Conservation (phyloP, 208 protist species). For the Zelonia costaricensis region DNA sequence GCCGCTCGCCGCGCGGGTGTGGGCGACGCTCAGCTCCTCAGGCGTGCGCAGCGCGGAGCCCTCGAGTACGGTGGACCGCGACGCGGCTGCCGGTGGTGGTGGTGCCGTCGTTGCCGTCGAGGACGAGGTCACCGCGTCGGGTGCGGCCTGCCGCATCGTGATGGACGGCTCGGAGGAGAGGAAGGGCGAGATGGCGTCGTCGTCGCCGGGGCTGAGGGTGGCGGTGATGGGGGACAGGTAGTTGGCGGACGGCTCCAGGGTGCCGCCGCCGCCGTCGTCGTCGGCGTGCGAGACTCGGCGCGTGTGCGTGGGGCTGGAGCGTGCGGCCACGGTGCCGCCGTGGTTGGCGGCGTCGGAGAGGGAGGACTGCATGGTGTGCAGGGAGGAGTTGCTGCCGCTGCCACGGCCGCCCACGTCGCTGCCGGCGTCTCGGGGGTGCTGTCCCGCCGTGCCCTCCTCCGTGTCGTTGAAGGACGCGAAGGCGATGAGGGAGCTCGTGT, state of each 20-base stretch:
- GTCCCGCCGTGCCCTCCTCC: not conserved
- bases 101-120: not conserved
- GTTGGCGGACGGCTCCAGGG: conserved; percentile 10
- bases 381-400: conserved; percentile 13
- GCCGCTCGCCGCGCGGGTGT: too few species aligned
- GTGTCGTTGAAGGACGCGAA: conserved; percentile 7
- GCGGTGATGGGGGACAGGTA: conserved; percentile 1
- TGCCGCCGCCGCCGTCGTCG: not conserved
- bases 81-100: not conserved
- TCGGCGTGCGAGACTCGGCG: too few species aligned
- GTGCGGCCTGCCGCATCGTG: not conserved
- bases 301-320: too few species aligned
- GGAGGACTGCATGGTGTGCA: conserved; percentile 31
- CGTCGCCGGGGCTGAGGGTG: not conserved
- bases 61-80: too few species aligned
- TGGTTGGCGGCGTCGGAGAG: conserved; percentile 1
- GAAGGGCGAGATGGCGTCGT: not conserved
- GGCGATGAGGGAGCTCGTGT: not conserved
- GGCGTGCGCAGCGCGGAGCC: too few species aligned
- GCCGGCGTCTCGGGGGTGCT: conserved; percentile 1
- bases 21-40: too few species aligned
- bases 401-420: too few species aligned
- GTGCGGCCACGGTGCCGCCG: not conserved
- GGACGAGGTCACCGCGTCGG: not conserved
- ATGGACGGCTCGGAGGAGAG: conserved; percentile 3